Conservation (phyloP, 352 stramenopile genomes). For the Phytopythium helicoides region DNA sequence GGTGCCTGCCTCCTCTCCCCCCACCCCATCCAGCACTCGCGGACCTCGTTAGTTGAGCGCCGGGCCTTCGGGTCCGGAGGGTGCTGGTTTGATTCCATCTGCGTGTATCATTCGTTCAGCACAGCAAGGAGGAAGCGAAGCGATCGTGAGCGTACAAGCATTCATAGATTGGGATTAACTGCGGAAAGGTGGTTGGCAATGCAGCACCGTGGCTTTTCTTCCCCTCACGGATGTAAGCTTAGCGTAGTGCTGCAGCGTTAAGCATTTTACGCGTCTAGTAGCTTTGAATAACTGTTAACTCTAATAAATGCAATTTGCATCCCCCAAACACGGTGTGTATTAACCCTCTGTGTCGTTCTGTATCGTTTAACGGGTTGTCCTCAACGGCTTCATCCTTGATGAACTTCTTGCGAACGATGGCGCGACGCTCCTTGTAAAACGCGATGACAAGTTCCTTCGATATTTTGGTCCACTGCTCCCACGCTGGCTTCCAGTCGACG, state of each 20-base stretch:
- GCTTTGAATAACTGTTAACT: no score
- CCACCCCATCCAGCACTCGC: no score
- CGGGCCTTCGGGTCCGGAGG: background rate
- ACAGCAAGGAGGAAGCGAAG: no score
- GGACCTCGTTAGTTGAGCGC: background rate
- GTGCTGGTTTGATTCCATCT: slow-evolving; percentile 1
- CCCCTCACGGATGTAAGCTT: background rate
- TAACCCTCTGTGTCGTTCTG: slow-evolving; percentile 13
- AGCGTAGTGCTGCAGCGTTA: background rate
- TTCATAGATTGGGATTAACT: no score
- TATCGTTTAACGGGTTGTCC: slow-evolving; percentile 14
- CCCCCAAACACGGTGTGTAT: slow-evolving; percentile 1
- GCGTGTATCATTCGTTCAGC: no score
- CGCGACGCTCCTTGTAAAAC: slow-evolving; percentile 12
- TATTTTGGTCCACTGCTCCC: slow-evolving; percentile 10
- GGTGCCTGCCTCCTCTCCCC: no score
- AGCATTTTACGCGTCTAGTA: background rate
- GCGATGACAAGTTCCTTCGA: slow-evolving; percentile 7
- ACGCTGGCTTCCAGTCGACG: slow-evolving; percentile 16
- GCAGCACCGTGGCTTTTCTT: background rate
- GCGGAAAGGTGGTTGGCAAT: background rate
- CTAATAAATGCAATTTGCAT: background rate
- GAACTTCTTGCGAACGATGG: slow-evolving; percentile 15
- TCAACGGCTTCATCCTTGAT: slow-evolving; percentile 18
- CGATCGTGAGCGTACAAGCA: no score